Base-by-base conservation (phyloP, 2,329 filamentous ascomycete species). In the Ceratocystiopsis sp. region DNA sequence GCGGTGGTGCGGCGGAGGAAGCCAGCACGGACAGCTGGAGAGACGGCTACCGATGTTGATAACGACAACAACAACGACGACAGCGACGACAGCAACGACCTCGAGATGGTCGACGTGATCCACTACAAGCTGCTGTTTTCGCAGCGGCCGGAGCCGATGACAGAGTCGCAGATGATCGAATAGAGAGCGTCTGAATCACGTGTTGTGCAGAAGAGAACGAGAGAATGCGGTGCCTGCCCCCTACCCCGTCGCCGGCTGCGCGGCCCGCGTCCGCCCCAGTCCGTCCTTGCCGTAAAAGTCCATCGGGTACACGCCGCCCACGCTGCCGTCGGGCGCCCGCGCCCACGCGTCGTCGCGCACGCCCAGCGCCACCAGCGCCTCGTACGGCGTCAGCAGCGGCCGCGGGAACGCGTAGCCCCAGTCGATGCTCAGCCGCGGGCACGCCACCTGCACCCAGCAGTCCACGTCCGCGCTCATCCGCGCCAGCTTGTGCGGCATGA, bases 401-500 rank as follows among this genome's bases (percentile, higher is more conserved):
- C 84, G 66, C 1, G 85, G 75, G 57, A 98, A 98, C 1, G 91
- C 91, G 63, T 96, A 96, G 0, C 91, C 91, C 91, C 91, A 98
- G 62, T 98, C 91, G 52, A 98, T 98, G 59, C 89, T 96, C 57
- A 98, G 57, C 41, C 91, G 68, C n/a, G 91, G 91, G 61, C 91
- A 98, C 6, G 91, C 91, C 41, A 98, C 86, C 62, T 98, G 91
- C 35, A 98, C 89, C 91, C 91, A 98, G 53, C 86, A 93, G 57
- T 95, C 89, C 3, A 98, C 84, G 55, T 96, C 89, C 29, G 65
- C 63, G 45, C 49, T 50, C 85, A 98, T 95, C 67, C 91, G 78
- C 0, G 84, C 86, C 50, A 98, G 63, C 64, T 96, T 98, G 0
- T 85, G 87, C 0, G 93, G 91, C 58, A 96, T 95, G 43, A 98